Evolutionary conservation across 176 grass and related monocot genomes (phyloP), one percentile per base, ranked within the genome.

Genomic region (maize (Zea mays)): DNA sequence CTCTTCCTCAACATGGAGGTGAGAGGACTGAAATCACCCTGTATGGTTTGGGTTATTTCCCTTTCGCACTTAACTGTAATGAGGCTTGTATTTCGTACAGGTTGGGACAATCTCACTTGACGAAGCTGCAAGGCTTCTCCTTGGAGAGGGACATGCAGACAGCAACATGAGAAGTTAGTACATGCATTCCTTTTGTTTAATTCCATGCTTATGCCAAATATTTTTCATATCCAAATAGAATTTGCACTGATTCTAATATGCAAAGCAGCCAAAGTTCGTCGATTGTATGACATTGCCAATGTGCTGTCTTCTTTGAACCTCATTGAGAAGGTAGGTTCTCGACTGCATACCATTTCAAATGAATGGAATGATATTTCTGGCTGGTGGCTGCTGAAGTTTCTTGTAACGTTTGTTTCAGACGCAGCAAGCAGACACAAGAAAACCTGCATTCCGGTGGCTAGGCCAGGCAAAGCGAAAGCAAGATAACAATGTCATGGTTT

Each of bases 201-300:
- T 81, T 72, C 9, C 37, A 27, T 55, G 8, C 34, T 58, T 39
- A 10, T 55, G 2, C 7, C 45, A 79, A 37, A 65, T 67, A 9
- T 4, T 8, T 73, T 67, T 49, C 33, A 14, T 88, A 46, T n/a
- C 27, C 12, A 80, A 50, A 10, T 76, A 62, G n/a, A 71, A 71
- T 10, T 84, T 4, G n/a, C 8, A 46, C 5, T 65, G 65, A 75
- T 71, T 46, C 13, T 84, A 14, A 76, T 71, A 27, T 58, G 19
- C 54, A 64, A 78, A 81, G 14, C 89, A 98, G 96, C 91, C 49
- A 98, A 92, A 74, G 92, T 98, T 21, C 77, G 92, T 33, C 80
- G 96, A 21, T 61, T 98, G 38, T 98, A 98, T 64, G 96, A 98
- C 72, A 98, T 98, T 67, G 92, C 96, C 4, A 98, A 98, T 65